Percentiles rank a stretch among this genome's conserved stretches.
Evolutionary conservation across 2,329 filamentous ascomycete species (phyloP).

Genomic region (Onygenales sp.): DNA sequence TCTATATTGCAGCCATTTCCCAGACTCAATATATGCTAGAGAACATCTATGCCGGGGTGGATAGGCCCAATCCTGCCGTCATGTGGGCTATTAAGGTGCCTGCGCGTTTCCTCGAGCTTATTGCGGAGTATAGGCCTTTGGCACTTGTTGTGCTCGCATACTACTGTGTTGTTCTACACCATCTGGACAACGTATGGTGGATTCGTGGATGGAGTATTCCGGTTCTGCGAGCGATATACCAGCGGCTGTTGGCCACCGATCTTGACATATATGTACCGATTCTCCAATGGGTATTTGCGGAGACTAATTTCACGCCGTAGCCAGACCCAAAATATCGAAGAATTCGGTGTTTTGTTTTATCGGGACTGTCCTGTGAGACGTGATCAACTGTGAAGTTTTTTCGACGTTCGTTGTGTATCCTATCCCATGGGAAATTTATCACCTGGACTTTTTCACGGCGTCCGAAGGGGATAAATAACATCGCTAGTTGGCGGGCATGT

Average conservation of each 20-base stretch:
- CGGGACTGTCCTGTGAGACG: no score
- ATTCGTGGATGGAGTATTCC: constrained; percentile 55
- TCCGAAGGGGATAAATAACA: no score
- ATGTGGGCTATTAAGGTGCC: constrained; percentile 53
- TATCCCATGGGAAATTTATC: no score
- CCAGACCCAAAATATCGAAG: no score
- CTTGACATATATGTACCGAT: no score
- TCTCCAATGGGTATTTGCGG: constrained; percentile 25
- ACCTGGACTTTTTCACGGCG: no score
- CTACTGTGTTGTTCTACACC: constrained; percentile 44
- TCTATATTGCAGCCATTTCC: constrained; percentile 19
- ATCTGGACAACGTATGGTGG: constrained; percentile 59
- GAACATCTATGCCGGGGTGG: constrained; percentile 21
- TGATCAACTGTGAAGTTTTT: no score
- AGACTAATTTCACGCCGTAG: constrained; percentile 16
- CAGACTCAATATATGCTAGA: constrained; percentile 19
- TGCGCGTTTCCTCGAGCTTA: constrained; percentile 47
- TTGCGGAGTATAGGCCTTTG: constrained; percentile 28
- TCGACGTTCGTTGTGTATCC: no score
- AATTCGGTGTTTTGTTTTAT: no score
- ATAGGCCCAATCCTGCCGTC: constrained; percentile 32
- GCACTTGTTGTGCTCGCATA: constrained; percentile 36
- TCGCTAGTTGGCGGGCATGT: no score
- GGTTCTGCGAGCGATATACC: constrained; percentile 52
- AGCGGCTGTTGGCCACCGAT: no score